phyloP scores from a whole-genome alignment of 208 protist genomes.

The Trypanosoma grayi region DNA sequence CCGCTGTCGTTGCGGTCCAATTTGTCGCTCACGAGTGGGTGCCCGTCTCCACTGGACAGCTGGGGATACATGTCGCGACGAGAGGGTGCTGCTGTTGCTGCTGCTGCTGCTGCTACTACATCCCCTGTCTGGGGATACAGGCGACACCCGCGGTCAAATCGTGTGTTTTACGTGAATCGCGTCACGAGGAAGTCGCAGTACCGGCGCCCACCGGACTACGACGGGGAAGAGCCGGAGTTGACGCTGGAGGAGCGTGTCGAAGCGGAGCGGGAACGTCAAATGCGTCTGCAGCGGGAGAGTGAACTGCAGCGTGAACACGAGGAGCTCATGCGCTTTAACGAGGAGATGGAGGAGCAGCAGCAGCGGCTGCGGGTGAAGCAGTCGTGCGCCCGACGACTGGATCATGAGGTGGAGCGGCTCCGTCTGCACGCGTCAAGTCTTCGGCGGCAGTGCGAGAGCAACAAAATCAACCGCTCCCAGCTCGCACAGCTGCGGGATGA shows the following conservation, averaged over 20 bases:
- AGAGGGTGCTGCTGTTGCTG: neutral
- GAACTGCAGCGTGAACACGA: conserved; percentile 14
- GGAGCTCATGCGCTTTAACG: conserved; percentile 1
- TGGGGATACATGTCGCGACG: neutral
- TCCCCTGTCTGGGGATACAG: conserved; percentile 53
- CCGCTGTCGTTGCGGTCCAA: neutral
- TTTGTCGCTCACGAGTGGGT: neutral
- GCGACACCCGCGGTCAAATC: conserved; percentile 33
- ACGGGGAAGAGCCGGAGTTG: conserved; percentile 30
- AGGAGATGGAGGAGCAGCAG: conserved; percentile 22
- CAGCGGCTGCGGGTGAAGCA: conserved; percentile 24
- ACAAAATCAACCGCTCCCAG: neutral
- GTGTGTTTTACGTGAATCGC: conserved; percentile 52
- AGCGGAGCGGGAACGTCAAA: neutral
- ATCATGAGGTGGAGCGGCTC: conserved; percentile 20
- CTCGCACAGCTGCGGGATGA: conserved; percentile 13
- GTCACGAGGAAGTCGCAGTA: conserved; percentile 46
- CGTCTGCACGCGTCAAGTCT: conserved; percentile 1
- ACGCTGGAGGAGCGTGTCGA: conserved; percentile 18
- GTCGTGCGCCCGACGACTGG: conserved; percentile 6
- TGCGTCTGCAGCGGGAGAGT: conserved; percentile 1
- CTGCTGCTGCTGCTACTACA: neutral
- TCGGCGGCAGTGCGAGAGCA: conserved; percentile 14
- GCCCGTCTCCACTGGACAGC: neutral
- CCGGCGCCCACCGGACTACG: conserved; percentile 44